Base-by-base conservation (phyloP, 306 rosid species). In the Casuarina glauca region DNA sequence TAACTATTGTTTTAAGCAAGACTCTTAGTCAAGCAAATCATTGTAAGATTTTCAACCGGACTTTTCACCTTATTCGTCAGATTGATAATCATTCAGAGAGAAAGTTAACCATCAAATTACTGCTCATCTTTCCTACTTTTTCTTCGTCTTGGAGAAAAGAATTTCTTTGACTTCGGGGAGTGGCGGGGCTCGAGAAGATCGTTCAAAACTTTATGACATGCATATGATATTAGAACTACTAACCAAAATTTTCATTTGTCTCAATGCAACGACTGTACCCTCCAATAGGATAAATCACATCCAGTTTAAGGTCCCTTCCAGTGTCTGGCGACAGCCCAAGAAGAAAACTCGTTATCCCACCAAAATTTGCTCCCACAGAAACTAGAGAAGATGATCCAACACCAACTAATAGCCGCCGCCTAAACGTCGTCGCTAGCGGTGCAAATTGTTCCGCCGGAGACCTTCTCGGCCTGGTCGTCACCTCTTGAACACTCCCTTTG, bases 221-320 rank as follows among this genome's bases (percentile, higher is more conserved):
- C 36, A n/a, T 48, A 50, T 64, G 9, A 15, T 1, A 50, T 4
- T 16, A n/a, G 16, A 49, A 35, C 11, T 20, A 87, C 89, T 74
- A 68, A 91, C 98, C 97, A 45, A 95, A 92, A 72, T 96, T 97
- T 77, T 95, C 93, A 41, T 69, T 89, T 32, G 90, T 64, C 76
- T 92, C 97, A n/a, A 95, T 60, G 81, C 90, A 92, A 74, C 97
- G 92, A 72, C 73, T 93, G 69, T 85, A 95, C 54, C 97, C 99
- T 41, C 69, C 84, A 7, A 91, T 81, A 7, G 97, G 97, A 84
- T 91, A 95, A 32, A 93, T 81, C 71, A 91, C 89, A 72, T 93
- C 97, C 1, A 93, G 87, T 84, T 84, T 89, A 2, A 95, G 87
- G 20, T 67, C 79, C 36, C 97, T 89, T 51, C 91, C 90, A 57